Evolutionary conservation across 768 basidiomycete species (phyloP).

Genomic region (Kwoniella mangroviensis): DNA sequence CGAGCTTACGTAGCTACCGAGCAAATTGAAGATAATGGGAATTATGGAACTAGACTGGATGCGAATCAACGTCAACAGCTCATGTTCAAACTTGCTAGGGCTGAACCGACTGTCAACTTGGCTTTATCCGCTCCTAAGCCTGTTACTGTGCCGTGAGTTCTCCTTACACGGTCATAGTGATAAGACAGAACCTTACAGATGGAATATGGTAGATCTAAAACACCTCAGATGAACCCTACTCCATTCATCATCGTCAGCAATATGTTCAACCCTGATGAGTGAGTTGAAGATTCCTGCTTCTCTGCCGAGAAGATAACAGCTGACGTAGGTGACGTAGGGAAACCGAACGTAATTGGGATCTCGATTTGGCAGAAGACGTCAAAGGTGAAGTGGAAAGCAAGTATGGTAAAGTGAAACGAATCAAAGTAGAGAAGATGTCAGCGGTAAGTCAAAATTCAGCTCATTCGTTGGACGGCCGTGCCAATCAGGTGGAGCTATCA

Average conservation of each 20-base stretch:
- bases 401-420: slow-evolving; percentile 82
- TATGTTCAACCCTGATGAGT: slow-evolving; percentile 99
- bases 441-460: slow-evolving; percentile 65
- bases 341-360: slow-evolving; percentile 95
- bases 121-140: slow-evolving; percentile 25
- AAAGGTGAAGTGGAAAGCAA: slow-evolving; percentile 90
- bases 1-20: slow-evolving; percentile 37
- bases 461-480: no score
- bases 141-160: slow-evolving; percentile 14
- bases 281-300: slow-evolving; percentile 45
- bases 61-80: slow-evolving; percentile 97
- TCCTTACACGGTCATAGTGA: neutral
- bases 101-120: slow-evolving; percentile 56
- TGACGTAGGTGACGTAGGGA: slow-evolving; percentile 66
- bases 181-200: slow-evolving; percentile 9
- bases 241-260: slow-evolving; percentile 82
- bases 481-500: no score
- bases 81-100: slow-evolving; percentile 99
- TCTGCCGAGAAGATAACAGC: neutral
- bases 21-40: slow-evolving; percentile 77
- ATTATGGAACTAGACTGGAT: slow-evolving; percentile 80
- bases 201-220: slow-evolving; percentile 64
- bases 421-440: slow-evolving; percentile 92
- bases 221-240: slow-evolving; percentile 75
- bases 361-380: slow-evolving; percentile 93